These are phyloP conservation scores for Coemansia sp. DNA, from an alignment of 192 early-diverging fungal species.

Conservation along the genomic window DNA sequence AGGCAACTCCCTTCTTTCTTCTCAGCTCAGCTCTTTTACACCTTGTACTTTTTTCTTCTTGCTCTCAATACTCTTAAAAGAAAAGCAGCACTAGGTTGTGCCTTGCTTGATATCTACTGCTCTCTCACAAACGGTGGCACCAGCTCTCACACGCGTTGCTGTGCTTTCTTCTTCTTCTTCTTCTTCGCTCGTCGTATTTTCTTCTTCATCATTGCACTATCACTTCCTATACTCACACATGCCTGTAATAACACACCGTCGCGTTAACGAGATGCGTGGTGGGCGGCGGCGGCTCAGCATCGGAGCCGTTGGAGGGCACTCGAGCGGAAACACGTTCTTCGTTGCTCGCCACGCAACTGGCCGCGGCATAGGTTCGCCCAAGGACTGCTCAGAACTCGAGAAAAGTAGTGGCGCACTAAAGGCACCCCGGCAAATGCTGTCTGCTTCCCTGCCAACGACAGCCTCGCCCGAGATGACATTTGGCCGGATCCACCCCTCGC, in stretches of 20 bases:
- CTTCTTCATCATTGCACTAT: neutral
- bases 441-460: conserved; percentile 11
- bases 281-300: conserved; percentile 52
- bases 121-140: neutral
- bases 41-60: neutral
- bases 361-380: conserved; percentile 1
- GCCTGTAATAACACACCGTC: conserved; percentile 52
- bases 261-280: conserved; percentile 48
- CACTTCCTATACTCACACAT: conserved; percentile 6
- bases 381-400: conserved; percentile 25
- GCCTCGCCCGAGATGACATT: conserved; percentile 26
- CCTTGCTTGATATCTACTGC: neutral
- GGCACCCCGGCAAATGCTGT: neutral
- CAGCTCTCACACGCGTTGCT: neutral
- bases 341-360: neutral
- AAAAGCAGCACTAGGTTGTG: no score
- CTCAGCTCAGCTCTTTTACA: neutral
- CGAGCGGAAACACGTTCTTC: neutral
- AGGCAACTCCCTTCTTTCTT: neutral
- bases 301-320: conserved; percentile 29
- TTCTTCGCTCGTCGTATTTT: neutral
- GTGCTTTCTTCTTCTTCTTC: neutral
- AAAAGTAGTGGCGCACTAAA: conserved; percentile 7
- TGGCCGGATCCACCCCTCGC: neutral
- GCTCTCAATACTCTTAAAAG: neutral